Evolutionary conservation across 2,329 filamentous ascomycete species (phyloP), one percentile per base, ranked within the genome.

Genomic region (Daldinia eschscholtzii): DNA sequence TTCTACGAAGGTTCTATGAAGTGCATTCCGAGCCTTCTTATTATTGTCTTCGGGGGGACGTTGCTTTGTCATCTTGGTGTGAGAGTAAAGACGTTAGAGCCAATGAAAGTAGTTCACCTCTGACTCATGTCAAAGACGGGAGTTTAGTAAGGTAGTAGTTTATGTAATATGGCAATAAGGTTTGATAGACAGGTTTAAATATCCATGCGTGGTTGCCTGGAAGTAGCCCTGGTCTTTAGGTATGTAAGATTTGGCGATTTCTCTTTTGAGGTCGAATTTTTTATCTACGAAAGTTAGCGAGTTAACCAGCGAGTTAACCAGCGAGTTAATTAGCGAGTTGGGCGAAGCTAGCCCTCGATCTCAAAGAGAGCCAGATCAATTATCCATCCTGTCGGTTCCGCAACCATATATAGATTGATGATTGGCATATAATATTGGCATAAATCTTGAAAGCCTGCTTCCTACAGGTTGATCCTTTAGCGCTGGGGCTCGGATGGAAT

Each of bases 1-100:
- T n/a, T 52, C 26, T 28, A 56, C 39, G 10, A 55, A 39, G 41
- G 18, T n/a, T 52, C 26, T 28, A 56, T 46, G 10, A 55, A 39
- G 41, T 44, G n/a, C 41, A 44, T 44, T 42, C 6, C 39, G 39
- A 42, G 13, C 6, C 2, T 13, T 42, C 39, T 42, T 35, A 7
- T 35, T 35, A 35, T 35, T 35, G 33, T 35, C 33, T 35, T 35
- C 33, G 6, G 2, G 6, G 2, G 5, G 7, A 9, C 33, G 33
- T 69, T 71, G 70, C 59, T 72, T 72, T 73, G 71, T 73, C 72
- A 74, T 59, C 50, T 18, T 26, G 30, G n/a, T 9, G 33, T 55
- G 41, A 57, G 41, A 59, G 3, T 41, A 44, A 20, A 33, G 15
- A 50, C 30, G 23, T 26, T 30, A 33, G 46, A 52, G 7, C 46